A percentile compares a stretch with the other conserved stretches of the same genome.
Evolutionary conservation across 108 stramenopile species (phyloP).

Genomic region (Pelagomonas calceolata): DNA sequence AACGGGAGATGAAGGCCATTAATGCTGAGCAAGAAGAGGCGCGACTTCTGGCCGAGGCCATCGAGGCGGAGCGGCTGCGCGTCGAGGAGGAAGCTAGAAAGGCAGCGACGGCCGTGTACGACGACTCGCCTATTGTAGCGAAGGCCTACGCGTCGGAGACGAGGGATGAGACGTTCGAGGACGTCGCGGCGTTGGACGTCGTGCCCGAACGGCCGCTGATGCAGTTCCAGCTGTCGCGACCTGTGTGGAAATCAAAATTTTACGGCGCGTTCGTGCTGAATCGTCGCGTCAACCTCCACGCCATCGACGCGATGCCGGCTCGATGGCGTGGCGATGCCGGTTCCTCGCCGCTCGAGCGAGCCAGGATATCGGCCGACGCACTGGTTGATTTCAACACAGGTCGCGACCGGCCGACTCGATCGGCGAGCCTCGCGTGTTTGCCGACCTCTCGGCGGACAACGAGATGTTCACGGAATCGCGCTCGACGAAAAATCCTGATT

Average conservation of each 20-base stretch:
- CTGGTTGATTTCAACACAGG: no score
- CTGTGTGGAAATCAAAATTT: no score
- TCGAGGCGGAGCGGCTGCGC: not conserved
- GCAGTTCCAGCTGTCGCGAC: slow-evolving; percentile 17
- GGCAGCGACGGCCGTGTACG: slow-evolving; percentile 31
- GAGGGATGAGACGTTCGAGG: slow-evolving; percentile 19
- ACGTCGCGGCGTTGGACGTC: slow-evolving; percentile 23
- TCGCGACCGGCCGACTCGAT: no score
- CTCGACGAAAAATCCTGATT: slow-evolving; percentile 32
- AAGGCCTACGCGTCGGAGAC: slow-evolving; percentile 19
- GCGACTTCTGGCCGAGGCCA: not conserved
- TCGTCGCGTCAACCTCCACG: no score
- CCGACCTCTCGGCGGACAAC: slow-evolving; percentile 31
- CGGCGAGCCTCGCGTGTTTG: slow-evolving; percentile 21
- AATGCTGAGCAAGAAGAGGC: slow-evolving; percentile 24
- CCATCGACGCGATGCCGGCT: no score
- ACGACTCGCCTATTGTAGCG: slow-evolving; percentile 31
- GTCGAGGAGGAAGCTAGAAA: slow-evolving; percentile 25
- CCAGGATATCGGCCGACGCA: no score
- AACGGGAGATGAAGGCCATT: slow-evolving; percentile 12
- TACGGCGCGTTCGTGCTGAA: no score
- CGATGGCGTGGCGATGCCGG: no score
- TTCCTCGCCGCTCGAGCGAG: no score
- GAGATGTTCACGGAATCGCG: slow-evolving; percentile 28
- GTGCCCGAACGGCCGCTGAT: slow-evolving; percentile 19